Evolutionary conservation across 2,329 filamentous ascomycete species (phyloP).

Genomic region (Aspergillus hiratsukae): DNA sequence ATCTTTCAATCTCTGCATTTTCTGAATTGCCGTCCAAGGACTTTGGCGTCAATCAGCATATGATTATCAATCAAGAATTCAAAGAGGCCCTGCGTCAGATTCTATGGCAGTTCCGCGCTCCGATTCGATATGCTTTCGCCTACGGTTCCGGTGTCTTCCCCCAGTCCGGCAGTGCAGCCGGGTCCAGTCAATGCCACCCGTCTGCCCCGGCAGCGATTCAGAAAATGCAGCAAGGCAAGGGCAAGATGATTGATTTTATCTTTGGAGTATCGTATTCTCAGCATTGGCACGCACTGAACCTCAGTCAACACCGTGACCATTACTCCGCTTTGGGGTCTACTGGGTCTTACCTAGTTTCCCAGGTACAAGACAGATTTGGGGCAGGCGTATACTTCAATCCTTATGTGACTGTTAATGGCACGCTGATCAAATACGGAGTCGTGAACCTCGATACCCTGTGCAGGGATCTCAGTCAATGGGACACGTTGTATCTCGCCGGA

Average conservation of each 20-base stretch:
- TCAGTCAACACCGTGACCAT: slow-evolving; percentile 82
- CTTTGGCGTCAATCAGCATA: slow-evolving; percentile 95
- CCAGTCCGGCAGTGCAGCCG: slow-evolving; percentile 54
- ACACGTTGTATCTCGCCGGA: slow-evolving; percentile 92
- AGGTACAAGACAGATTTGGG: slow-evolving; percentile 80
- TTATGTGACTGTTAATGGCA: slow-evolving; percentile 89
- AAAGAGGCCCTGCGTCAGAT: slow-evolving; percentile 85
- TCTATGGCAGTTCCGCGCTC: slow-evolving; percentile 84
- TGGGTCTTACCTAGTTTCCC: slow-evolving; percentile 78
- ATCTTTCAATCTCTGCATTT: slow-evolving; percentile 68
- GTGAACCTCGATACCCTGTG: slow-evolving; percentile 90
- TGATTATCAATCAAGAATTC: slow-evolving; percentile 91
- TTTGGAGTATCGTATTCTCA: slow-evolving; percentile 92
- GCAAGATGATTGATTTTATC: slow-evolving; percentile 98
- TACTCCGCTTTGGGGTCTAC: slow-evolving; percentile 82
- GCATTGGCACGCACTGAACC: slow-evolving; percentile 94
- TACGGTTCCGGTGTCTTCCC: slow-evolving; percentile 97
- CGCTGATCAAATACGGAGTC: slow-evolving; percentile 95
- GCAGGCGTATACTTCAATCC: slow-evolving; percentile 98
- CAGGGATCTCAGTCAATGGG: slow-evolving; percentile 81
- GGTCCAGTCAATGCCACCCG: slow-evolving; percentile 58
- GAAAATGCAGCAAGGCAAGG: slow-evolving; percentile 78
- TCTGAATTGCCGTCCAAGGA: slow-evolving; percentile 70
- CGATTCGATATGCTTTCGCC: slow-evolving; percentile 93
- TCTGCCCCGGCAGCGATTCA: slow-evolving; percentile 75